Conservation (phyloP, 208 protist genomes). For the Wallacemonas rigidus region DNA sequence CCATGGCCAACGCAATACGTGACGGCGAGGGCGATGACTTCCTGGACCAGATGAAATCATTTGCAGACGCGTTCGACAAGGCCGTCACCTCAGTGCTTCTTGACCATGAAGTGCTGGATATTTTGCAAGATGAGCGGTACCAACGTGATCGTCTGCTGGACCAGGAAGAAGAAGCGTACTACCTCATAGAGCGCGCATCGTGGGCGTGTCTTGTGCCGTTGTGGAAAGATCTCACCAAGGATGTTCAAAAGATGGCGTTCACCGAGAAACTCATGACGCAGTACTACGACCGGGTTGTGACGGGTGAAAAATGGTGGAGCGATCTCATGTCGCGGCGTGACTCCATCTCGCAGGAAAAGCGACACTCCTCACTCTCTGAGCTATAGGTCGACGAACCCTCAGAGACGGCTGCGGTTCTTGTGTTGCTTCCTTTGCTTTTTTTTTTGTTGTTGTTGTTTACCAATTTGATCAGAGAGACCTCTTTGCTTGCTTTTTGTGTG, state of each 20-base stretch:
- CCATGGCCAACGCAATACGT: background rate
- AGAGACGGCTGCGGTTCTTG: background rate
- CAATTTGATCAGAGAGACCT: too few species aligned
- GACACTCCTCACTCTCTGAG: background rate
- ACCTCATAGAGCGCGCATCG: background rate
- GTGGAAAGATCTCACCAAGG: slow-evolving; percentile 6
- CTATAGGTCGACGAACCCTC: background rate
- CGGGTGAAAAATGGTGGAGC: slow-evolving; percentile 7
- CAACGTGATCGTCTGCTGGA: background rate
- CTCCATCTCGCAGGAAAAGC: slow-evolving; percentile 7
- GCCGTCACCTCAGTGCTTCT: background rate
- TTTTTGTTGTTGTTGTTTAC: background rate
- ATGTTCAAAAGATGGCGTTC: background rate
- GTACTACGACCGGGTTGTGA: slow-evolving; percentile 11
- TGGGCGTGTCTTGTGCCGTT: background rate
- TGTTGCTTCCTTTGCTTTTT: background rate
- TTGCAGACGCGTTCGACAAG: slow-evolving; percentile 10
- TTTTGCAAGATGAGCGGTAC: background rate
- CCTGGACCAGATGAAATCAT: background rate
- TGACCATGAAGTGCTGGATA: background rate
- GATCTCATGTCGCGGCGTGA: slow-evolving; percentile 4
- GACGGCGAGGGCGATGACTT: background rate
- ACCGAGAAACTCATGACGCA: slow-evolving; percentile 6
- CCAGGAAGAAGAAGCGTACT: background rate
- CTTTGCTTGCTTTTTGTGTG: too few species aligned